Evolutionary conservation across 176 grass and related monocot genomes (phyloP), one percentile per base, ranked within the genome.

Genomic region (Avena eriantha): DNA sequence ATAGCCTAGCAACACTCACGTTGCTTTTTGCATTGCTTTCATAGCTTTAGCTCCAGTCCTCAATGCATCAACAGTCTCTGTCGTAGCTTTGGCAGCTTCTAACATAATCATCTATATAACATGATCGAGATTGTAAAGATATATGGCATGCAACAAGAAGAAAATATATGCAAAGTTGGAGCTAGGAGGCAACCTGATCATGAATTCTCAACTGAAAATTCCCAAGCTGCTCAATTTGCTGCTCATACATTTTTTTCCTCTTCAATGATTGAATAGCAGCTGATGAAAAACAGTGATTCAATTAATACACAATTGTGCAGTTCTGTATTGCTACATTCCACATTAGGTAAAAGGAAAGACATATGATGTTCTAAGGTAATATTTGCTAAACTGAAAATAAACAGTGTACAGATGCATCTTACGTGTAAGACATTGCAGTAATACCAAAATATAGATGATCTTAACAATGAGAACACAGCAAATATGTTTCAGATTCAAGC

Each of bases 151-250:
- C 8, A 85, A 71, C 22, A 67, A 68, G 77, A 12, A 16, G 35
- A 14, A 78, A 67, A 77, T 0, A 76, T 14, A 77, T 45, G 23
- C 18, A 79, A 29, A 85, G 48, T 74, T 18, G 3, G 23, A 71
- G 76, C 10, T 48, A 15, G 19, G 18, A 69, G 19, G 19, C 36
- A 86, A 95, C 93, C 88, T 95, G 93, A 93, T 95, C 93, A 77
- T 93, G 93, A 18, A 95, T 93, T 80, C 91, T 88, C 87, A 95
- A 89, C 74, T 93, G 93, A 74, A 95, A 95, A 84, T 95, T 95
- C n/a, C 91, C 86, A 45, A 95, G 91, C 58, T 91, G 91, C 57
- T 95, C 93, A 72, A 95, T 92, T 91, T 95, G 91, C 75, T 89
- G 88, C 18, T 95, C 93, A 47, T 89, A 95, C 87, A 95, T 89